phyloP scores from a whole-genome alignment of 129 eudicot species.

The Dittrichia graveolens region DNA sequence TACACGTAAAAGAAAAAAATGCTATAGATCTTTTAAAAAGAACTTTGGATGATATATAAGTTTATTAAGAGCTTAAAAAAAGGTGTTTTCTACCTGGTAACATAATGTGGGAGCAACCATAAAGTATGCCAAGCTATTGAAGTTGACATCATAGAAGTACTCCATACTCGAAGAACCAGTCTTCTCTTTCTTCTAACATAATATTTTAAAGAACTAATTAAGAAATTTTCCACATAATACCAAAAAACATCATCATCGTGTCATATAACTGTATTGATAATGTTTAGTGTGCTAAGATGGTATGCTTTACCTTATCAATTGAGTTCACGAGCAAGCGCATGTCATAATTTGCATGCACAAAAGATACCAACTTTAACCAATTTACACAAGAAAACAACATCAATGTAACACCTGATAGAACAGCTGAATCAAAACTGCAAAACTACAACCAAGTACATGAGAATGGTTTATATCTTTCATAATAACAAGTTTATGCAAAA shows the following conservation, averaged over 20 bases:
- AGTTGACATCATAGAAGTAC: constrained; percentile 56
- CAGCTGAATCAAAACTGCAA: constrained; percentile 90
- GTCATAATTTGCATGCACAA: constrained; percentile 88
- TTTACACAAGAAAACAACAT: constrained; percentile 80
- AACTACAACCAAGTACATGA: constrained; percentile 15
- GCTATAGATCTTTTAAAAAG: neutral
- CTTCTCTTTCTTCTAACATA: constrained; percentile 50
- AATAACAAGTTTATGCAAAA: neutral
- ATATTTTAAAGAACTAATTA: neutral
- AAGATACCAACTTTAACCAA: constrained; percentile 93
- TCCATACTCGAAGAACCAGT: constrained; percentile 49
- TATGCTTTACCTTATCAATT: constrained; percentile 54
- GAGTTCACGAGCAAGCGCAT: constrained; percentile 69
- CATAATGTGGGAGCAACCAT: constrained; percentile 96
- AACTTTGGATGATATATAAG: neutral
- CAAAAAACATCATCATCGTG: neutral
- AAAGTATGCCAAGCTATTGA: constrained; percentile 83
- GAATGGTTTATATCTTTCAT: constrained; percentile 21
- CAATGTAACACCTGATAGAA: constrained; percentile 72
- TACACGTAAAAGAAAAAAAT: constrained; percentile 29
- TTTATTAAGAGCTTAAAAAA: neutral
- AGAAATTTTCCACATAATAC: constrained; percentile 16
- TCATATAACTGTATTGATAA: neutral
- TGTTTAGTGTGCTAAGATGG: too few species aligned
- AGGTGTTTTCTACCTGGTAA: constrained; percentile 64